A percentile compares a stretch with the other conserved stretches of the same genome.
phyloP scores from a whole-genome alignment of 2,329 filamentous ascomycete genomes.

The Zelopaecilomyces penicillatus region DNA sequence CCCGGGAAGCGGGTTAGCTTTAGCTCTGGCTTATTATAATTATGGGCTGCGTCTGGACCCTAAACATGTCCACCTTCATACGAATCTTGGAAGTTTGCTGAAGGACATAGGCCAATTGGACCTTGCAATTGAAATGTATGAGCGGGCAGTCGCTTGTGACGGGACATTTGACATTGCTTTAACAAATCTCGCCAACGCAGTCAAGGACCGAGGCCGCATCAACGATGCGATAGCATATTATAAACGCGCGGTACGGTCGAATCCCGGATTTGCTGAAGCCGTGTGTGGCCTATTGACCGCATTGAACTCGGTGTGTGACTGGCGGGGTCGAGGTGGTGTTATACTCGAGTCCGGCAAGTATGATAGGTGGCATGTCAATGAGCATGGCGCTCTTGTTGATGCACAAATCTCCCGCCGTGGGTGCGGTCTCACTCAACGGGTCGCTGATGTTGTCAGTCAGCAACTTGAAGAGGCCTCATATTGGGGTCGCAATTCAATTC shows the following conservation, averaged over 20 bases:
- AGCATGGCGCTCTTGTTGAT: conserved; percentile 73
- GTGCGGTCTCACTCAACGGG: conserved; percentile 80
- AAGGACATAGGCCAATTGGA: conserved; percentile 94
- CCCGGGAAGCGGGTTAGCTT: conserved; percentile 76
- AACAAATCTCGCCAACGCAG: conserved; percentile 92
- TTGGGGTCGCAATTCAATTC: conserved; percentile 72
- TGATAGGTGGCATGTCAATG: conserved; percentile 91
- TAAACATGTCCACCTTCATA: conserved; percentile 91
- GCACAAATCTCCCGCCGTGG: conserved; percentile 50
- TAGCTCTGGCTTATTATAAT: conserved; percentile 90
- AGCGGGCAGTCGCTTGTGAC: conserved; percentile 86
- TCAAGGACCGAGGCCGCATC: conserved; percentile 91
- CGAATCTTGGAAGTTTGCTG: conserved; percentile 86
- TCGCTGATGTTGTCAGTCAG: conserved; percentile 82
- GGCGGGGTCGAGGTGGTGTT: conserved; percentile 82
- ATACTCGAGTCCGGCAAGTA: conserved; percentile 62
- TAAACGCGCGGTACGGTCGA: conserved; percentile 79
- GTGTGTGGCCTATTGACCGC: conserved; percentile 94
- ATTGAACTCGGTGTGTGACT: conserved; percentile 92
- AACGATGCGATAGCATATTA: conserved; percentile 91
- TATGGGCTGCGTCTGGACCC: conserved; percentile 83
- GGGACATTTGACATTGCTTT: conserved; percentile 93
- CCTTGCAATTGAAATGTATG: conserved; percentile 92
- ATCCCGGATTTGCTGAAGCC: conserved; percentile 91
- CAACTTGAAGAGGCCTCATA: conserved; percentile 78